A percentile compares a stretch with the other conserved stretches of the same genome.
Evolutionary conservation across 306 rosid genomes (phyloP).

Genomic region (Vicia faba): DNA sequence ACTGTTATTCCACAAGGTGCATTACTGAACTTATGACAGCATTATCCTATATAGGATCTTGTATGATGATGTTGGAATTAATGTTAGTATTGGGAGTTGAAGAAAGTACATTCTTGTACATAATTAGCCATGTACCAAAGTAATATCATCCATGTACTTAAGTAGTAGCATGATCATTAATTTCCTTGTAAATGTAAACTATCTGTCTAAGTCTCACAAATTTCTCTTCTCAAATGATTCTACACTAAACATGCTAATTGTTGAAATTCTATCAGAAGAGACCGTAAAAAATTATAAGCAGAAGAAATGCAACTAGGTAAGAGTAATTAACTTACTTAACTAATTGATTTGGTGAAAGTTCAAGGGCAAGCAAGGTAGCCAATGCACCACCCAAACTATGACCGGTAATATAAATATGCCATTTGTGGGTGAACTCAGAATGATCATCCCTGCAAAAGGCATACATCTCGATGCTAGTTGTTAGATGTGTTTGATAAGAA

Average conservation of each 20-base stretch:
- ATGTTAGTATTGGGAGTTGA: neutral
- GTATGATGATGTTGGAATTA: too few relatives aligned
- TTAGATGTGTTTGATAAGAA: too few relatives aligned
- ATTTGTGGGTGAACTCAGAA: slow-evolving; percentile 58
- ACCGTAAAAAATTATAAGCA: slow-evolving; percentile 19
- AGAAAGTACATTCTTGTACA: neutral
- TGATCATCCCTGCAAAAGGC: slow-evolving; percentile 81
- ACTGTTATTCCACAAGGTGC: too few relatives aligned
- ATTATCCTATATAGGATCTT: too few relatives aligned
- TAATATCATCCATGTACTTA: neutral
- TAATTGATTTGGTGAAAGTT: slow-evolving; percentile 84
- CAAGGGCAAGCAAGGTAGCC: slow-evolving; percentile 94
- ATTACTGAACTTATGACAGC: too few relatives aligned
- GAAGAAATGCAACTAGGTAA: slow-evolving; percentile 30
- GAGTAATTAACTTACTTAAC: slow-evolving; percentile 65
- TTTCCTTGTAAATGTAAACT: neutral
- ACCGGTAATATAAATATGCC: slow-evolving; percentile 94
- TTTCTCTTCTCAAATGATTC: too few relatives aligned
- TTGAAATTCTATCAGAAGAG: slow-evolving; percentile 7
- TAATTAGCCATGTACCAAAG: neutral
- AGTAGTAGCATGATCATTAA: neutral
- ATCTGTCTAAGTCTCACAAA: too few relatives aligned
- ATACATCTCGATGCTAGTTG: too few relatives aligned
- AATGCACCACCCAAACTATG: slow-evolving; percentile 98
- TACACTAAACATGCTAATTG: neutral